Evolutionary conservation across 2,329 filamentous ascomycete genomes (phyloP), one percentile per base, ranked within the genome.

Genomic region (Pseudocercospora ulei): DNA sequence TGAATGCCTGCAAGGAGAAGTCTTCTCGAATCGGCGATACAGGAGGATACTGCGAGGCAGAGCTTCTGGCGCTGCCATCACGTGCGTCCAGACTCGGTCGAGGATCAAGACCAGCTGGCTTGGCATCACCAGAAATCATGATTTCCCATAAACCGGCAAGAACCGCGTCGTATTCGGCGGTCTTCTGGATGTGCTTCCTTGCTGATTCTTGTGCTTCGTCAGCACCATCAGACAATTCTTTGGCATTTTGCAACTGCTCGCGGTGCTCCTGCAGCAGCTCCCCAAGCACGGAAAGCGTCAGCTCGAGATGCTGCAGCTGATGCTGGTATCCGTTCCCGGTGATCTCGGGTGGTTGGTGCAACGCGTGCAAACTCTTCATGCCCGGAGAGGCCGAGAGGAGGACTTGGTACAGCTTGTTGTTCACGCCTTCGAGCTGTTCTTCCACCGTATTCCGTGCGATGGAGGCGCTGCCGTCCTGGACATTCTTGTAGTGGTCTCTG

Each of bases 1-100:
- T 80, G 59, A 96, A 92, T 12, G 79, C 82, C 13, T 72, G 68
- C 3, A 94, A 65, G 1, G 80, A 81, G 62, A 83, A 92, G 1
- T 70, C 41, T 69, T 68, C 14, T 65, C 42, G 41, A 7, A 52
- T 41, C 7, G 46, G 43, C 7, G 44, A 45, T 5, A 37, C 17
- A 13, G 47, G 43, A 6, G 44, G 44, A 8, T 31, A 36, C 23
- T 26, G 22, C 13, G 29, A 26, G 23, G 18, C 26, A 5, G 68
- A 41, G 29, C 42, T 48, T 11, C 31, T 24, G 19, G 38, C 22
- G 12, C 29, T 43, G 40, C 23, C 36, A 25, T 34, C 63, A 16
- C 78, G 75, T 8, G 75, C 71, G 23, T 80, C 76, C 4, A 72
- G 70, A 6, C 65, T 63, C 5, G 74, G 57, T 7, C 73, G 74